Conservation (phyloP, 345 rosid genomes). For the Bretschneidera sinensis region DNA sequence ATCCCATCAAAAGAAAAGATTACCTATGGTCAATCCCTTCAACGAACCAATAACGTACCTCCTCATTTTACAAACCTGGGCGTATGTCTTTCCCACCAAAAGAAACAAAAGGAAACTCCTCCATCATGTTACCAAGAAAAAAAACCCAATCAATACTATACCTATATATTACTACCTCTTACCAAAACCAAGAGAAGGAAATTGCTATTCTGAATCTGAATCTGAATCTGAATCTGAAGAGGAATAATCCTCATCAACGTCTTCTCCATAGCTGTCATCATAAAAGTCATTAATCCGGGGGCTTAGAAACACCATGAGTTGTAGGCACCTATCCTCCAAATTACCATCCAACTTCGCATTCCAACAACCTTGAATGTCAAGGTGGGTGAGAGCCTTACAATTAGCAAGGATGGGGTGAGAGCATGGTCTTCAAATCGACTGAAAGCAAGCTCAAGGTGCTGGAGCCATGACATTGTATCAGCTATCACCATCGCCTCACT, state of each 20-base stretch:
- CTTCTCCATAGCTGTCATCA: not conserved
- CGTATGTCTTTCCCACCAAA: no score
- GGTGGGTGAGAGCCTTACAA: slow-evolving; percentile 12
- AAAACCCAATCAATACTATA: no score
- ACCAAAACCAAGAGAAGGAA: not conserved
- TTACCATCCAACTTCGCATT: slow-evolving; percentile 2
- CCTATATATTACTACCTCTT: no score
- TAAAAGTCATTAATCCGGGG: slow-evolving; percentile 6
- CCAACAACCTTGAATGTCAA: slow-evolving; percentile 15
- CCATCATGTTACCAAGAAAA: no score
- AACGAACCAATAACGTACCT: no score
- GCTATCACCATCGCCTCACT: slow-evolving; percentile 8
- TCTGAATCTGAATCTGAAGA: no score
- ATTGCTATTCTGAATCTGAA: slow-evolving; percentile 6
- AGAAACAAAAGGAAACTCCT: no score
- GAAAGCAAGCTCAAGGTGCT: slow-evolving; percentile 10
- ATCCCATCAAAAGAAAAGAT: no score
- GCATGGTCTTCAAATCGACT: slow-evolving; percentile 13
- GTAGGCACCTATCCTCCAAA: slow-evolving; percentile 1
- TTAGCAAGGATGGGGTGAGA: slow-evolving; percentile 9
- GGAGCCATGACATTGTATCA: slow-evolving; percentile 9
- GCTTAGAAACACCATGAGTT: not conserved
- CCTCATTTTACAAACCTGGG: no score
- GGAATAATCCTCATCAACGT: slow-evolving; percentile 1
- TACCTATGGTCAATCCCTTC: no score